Conservation (phyloP, 176 grass and related monocot genomes). For the Alloteropsis semialata region DNA sequence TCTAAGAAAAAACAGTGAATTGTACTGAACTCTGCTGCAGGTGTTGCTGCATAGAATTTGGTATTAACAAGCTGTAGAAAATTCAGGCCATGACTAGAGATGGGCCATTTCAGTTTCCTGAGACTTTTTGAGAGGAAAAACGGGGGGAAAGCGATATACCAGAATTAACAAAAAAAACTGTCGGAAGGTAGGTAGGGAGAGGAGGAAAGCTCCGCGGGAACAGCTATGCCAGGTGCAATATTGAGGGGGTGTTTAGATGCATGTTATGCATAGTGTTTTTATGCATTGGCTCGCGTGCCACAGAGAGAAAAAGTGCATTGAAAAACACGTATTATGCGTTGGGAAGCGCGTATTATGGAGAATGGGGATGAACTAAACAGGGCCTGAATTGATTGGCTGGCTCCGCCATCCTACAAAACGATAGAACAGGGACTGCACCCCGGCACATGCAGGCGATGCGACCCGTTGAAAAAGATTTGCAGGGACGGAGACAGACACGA, state of each 20-base stretch:
- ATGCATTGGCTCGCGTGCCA: too few relatives aligned
- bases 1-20: too few relatives aligned
- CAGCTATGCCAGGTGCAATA: constrained; percentile 42
- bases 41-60: too few relatives aligned
- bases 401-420: constrained; percentile 24
- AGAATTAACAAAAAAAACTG: neutral
- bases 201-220: constrained; percentile 31
- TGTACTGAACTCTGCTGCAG: neutral
- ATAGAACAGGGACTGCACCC: constrained; percentile 16
- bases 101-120: neutral
- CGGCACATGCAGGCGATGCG: constrained; percentile 39
- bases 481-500: constrained; percentile 24
- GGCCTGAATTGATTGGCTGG: constrained; percentile 25
- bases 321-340: too few relatives aligned
- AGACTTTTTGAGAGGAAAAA: neutral
- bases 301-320: too few relatives aligned
- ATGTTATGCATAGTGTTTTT: too few relatives aligned
- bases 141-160: neutral
- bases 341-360: too few relatives aligned
- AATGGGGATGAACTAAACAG: too few relatives aligned
- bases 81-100: neutral
- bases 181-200: constrained; percentile 31
- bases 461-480: constrained; percentile 10
- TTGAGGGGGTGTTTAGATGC: too few relatives aligned
- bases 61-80: neutral